phyloP scores from a whole-genome alignment of 2,329 filamentous ascomycete genomes.

The Esteya vermicola region DNA sequence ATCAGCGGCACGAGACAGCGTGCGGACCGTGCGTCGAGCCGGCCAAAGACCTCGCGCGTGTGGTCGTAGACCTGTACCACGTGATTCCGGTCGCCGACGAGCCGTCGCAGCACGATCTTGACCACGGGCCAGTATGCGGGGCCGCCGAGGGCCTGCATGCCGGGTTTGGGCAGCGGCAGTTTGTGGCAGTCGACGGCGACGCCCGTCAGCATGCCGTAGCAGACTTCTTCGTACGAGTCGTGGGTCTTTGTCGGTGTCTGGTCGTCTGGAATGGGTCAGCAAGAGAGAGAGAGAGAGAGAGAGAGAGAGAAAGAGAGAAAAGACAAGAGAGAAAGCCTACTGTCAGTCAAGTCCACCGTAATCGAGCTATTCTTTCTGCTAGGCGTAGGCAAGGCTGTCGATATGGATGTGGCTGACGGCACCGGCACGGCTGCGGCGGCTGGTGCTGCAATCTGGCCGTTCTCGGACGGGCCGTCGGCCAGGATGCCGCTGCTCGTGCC shows the following conservation, averaged over 20 bases:
- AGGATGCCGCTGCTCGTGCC: slow-evolving; percentile 43
- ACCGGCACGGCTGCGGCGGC: slow-evolving; percentile 26
- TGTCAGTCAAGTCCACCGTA: slow-evolving; percentile 45
- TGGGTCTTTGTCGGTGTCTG: slow-evolving; percentile 25
- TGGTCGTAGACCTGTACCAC: slow-evolving; percentile 63
- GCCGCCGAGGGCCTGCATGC: slow-evolving; percentile 41
- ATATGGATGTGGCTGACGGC: slow-evolving; percentile 9
- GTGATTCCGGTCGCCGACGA: slow-evolving; percentile 36
- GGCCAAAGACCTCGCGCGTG: slow-evolving; percentile 57
- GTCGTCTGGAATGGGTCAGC: background rate
- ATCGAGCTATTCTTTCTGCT: slow-evolving; percentile 19
- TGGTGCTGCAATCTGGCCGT: background rate
- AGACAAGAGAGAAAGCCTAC: slow-evolving; percentile 13
- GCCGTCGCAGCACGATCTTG: slow-evolving; percentile 54
- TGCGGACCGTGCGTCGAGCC: slow-evolving; percentile 55
- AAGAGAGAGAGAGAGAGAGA: background rate
- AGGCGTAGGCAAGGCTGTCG: too few relatives aligned
- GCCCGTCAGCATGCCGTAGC: slow-evolving; percentile 63
- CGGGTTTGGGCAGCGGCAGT: slow-evolving; percentile 56
- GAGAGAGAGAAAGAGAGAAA: background rate
- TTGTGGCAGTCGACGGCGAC: slow-evolving; percentile 50
- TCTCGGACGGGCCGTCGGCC: slow-evolving; percentile 18
- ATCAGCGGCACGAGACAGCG: slow-evolving; percentile 57
- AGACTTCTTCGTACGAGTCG: slow-evolving; percentile 55
- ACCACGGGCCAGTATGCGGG: slow-evolving; percentile 55